These are phyloP conservation scores for Shiraia sp. DNA, from an alignment of 2,329 filamentous ascomycete genomes.

Conservation along the genomic window DNA sequence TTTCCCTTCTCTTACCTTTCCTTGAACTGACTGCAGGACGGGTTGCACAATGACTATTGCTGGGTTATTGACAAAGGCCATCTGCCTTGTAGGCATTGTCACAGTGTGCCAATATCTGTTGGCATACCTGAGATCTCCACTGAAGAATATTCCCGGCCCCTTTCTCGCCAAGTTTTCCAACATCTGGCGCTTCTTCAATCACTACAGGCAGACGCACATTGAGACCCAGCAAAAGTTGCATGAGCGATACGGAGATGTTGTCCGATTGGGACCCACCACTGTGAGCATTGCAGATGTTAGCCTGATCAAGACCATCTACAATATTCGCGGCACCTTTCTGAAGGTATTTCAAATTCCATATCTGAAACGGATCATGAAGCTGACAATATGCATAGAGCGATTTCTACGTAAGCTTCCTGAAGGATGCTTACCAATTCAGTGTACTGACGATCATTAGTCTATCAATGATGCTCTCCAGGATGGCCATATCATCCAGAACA, in stretches of 20 bases:
- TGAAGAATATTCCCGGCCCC: constrained; percentile 38
- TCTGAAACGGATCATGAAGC: background rate
- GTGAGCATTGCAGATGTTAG: constrained; percentile 34
- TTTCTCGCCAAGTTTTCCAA: constrained; percentile 39
- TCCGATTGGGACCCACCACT: constrained; percentile 34
- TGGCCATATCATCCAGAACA: constrained; percentile 33
- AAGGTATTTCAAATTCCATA: constrained; percentile 22
- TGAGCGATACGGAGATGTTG: constrained; percentile 32
- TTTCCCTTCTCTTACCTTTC: background rate
- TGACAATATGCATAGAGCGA: constrained; percentile 24
- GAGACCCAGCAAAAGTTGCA: constrained; percentile 36
- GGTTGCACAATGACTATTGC: constrained; percentile 16
- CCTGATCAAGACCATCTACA: constrained; percentile 40
- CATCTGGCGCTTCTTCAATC: constrained; percentile 34
- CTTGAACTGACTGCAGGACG: constrained; percentile 7
- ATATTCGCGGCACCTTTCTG: constrained; percentile 34
- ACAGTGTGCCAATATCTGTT: constrained; percentile 22
- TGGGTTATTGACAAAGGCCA: constrained; percentile 16
- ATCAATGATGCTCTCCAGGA: constrained; percentile 40
- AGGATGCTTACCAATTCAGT: background rate
- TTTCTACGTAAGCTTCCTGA: constrained; percentile 22
- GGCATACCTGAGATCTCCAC: constrained; percentile 31
- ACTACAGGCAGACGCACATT: constrained; percentile 34
- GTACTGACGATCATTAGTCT: background rate
- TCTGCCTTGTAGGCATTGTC: constrained; percentile 17